Evolutionary conservation across 495 filamentous ascomycete genomes (phyloP), one percentile per base, ranked within the genome.

Genomic region (Chaetomium tenue): DNA sequence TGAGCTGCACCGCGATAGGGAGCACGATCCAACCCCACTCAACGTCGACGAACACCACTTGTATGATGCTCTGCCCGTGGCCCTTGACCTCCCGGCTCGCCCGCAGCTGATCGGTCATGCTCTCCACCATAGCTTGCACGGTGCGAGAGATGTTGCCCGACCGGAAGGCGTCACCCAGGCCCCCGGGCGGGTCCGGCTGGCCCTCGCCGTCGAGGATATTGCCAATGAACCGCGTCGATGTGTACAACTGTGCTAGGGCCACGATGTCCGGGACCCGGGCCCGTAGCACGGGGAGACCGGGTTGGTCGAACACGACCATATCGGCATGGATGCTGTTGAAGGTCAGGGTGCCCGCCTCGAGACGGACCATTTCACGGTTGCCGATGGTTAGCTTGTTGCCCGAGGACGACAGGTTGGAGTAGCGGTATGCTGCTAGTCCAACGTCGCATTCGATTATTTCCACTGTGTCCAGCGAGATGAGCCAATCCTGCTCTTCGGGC

Each of bases 51-150:
- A 61, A 64, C 0, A 67, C 61, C 9, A 51, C 42, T 0, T 37
- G 39, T 7, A 46, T 5, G 20, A 60, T 23, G 40, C 56, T 64
- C 20, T 33, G 33, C 16, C 66, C 66, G 0, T 28, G 15, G 6
- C 28, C 66, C 6, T 15, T 20, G 11, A 51, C 40, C 15, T 40
- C n/a, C 39, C 48, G 48, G n/a, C 0, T 39, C 0, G 54, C 33
- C 0, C 66, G 61, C 26, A 67, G 51, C 40, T 64, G 57, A 20
- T 61, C 37, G n/a, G 66, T 67, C 61, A 67, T 67, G 40, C 66
- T 67, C 33, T 55, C 9, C 2, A 40, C 57, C 61, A 67, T 67
- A 3, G 15, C 46, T 9, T 52, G 30, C 12, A 67, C 2, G 25
- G 26, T 55, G 25, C 57, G 33, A 5, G 50, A 9, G 5, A 61